Conservation (phyloP, 331 rosid genomes). For the Pyrus hybrid region DNA sequence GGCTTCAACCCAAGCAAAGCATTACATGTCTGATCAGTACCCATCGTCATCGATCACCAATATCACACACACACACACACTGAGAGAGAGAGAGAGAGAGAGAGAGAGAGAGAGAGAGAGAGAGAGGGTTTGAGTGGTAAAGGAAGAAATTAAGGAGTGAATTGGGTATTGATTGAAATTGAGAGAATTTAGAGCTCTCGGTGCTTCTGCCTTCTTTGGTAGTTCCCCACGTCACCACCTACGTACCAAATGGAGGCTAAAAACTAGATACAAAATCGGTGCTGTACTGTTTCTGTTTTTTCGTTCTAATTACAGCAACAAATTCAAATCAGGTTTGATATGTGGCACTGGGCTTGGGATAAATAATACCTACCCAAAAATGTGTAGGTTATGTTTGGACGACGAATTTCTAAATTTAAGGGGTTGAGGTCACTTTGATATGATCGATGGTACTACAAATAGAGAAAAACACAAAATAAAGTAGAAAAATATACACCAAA, state of each 20-base stretch:
- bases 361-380: no score
- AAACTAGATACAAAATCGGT: neutral
- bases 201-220: neutral
- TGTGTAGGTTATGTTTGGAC: no score
- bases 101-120: neutral
- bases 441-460: no score
- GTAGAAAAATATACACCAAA: no score
- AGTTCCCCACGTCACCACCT: neutral
- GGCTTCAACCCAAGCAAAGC: constrained; percentile 33
- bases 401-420: no score
- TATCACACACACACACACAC: neutral
- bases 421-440: no score
- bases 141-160: neutral
- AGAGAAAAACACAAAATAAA: no score
- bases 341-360: no score
- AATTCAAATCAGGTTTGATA: no score
- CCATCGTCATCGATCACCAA: neutral
- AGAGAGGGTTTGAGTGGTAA: no score
- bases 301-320: no score
- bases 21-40: neutral
- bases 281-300: neutral
- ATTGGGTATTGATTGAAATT: neutral
- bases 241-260: neutral
- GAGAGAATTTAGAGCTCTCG: neutral
- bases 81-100: neutral